Evolutionary conservation across 768 basidiomycete genomes (phyloP).

Genomic region (Boletus rex-veris): DNA sequence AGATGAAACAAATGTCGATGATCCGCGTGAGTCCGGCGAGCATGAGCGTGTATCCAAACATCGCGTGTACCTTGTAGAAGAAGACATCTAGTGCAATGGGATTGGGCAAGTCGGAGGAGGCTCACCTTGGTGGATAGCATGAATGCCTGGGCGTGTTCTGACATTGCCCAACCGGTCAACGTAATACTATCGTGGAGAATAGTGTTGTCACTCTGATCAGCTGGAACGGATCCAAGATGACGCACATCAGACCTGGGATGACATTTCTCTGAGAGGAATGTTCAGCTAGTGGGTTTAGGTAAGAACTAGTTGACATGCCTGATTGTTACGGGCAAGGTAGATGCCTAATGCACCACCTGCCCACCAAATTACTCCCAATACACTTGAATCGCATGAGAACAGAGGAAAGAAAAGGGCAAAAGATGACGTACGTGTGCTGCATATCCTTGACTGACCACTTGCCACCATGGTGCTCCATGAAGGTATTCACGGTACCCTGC

Average conservation of each 20-base stretch:
- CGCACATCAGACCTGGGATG: constrained; percentile 79
- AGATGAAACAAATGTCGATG: constrained; percentile 80
- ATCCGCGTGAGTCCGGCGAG: constrained; percentile 77
- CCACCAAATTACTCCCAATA: constrained; percentile 68
- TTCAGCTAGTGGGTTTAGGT: not conserved
- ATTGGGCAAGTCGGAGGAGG: not conserved
- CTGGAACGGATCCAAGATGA: not conserved
- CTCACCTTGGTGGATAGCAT: constrained; percentile 78
- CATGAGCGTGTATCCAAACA: constrained; percentile 86
- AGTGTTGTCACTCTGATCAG: not conserved
- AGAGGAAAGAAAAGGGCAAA: not conserved
- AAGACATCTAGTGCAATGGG: not conserved
- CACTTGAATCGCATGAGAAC: constrained; percentile 36
- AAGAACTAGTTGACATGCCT: constrained; percentile 39
- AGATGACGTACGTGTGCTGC: constrained; percentile 77
- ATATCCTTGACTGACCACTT: constrained; percentile 89
- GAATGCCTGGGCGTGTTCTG: constrained; percentile 80
- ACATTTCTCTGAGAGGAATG: constrained; percentile 55
- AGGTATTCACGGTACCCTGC: constrained; percentile 69
- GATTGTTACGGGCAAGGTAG: constrained; percentile 73
- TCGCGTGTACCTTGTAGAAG: constrained; percentile 60
- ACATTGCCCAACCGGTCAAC: constrained; percentile 93
- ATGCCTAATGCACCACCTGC: constrained; percentile 88
- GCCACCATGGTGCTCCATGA: constrained; percentile 83
- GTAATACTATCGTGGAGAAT: constrained; percentile 53